Conservation (phyloP, 768 basidiomycete species). For the Suillus brevipes region DNA sequence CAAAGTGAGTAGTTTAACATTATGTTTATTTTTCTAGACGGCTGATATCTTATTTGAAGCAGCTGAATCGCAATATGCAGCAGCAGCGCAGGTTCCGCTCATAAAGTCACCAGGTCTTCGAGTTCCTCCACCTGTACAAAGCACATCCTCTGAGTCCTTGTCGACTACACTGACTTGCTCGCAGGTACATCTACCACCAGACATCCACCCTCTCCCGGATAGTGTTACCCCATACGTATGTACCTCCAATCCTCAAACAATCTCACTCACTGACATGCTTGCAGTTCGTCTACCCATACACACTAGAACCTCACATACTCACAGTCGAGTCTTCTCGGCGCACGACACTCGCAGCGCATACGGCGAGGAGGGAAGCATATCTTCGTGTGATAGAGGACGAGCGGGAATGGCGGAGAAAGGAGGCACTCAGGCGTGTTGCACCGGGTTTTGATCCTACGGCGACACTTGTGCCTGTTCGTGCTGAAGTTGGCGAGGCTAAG, state of each 20-base stretch:
- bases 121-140: conserved; percentile 55
- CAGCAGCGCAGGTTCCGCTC: conserved; percentile 74
- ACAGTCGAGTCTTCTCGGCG: conserved; percentile 73
- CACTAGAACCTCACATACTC: conserved; percentile 84
- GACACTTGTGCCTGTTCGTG: conserved; percentile 41
- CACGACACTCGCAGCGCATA: conserved; percentile 61
- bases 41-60: background rate
- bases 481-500: conserved; percentile 16
- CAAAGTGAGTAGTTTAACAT: background rate
- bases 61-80: conserved; percentile 68
- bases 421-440: conserved; percentile 73
- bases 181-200: conserved; percentile 83
- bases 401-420: conserved; percentile 60
- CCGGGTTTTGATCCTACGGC: conserved; percentile 75
- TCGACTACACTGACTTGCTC: background rate
- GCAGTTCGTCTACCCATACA: conserved; percentile 96
- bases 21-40: background rate
- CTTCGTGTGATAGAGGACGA: conserved; percentile 75
- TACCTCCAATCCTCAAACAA: background rate
- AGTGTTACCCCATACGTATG: conserved; percentile 86
- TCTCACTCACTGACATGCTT: conserved; percentile 8
- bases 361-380: conserved; percentile 68
- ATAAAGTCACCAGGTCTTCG: conserved; percentile 92
- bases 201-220: conserved; percentile 93
- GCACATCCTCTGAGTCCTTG: background rate